These are phyloP conservation scores for Aspergillus haitiensis DNA, from an alignment of 495 filamentous ascomycete genomes.

Conservation along the genomic window DNA sequence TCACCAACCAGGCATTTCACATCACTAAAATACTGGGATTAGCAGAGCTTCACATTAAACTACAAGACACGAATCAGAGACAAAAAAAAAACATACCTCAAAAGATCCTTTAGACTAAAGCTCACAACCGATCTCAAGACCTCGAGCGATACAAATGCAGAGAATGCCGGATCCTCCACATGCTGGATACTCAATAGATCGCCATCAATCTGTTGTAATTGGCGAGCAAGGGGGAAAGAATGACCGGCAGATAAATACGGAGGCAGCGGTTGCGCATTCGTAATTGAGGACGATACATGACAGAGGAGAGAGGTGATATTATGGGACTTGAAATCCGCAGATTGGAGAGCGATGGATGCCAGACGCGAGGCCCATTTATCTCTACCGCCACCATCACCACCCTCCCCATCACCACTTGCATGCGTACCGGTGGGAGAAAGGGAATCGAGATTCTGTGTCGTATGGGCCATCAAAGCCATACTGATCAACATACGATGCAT, in stretches of 20 bases:
- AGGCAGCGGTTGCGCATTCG: constrained; percentile 49
- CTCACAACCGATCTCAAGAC: constrained; percentile 66
- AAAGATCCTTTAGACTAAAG: constrained; percentile 59
- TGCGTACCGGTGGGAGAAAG: constrained; percentile 10
- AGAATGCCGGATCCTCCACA: constrained; percentile 68
- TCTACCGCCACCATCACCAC: constrained; percentile 13
- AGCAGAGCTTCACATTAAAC: not conserved
- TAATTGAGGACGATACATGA: constrained; percentile 64
- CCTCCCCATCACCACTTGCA: constrained; percentile 12
- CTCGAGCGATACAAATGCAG: constrained; percentile 71
- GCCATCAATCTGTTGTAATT: constrained; percentile 50
- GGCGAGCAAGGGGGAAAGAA: constrained; percentile 55
- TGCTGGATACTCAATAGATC: constrained; percentile 63
- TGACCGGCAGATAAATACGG: constrained; percentile 58
- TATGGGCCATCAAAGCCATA: constrained; percentile 64
- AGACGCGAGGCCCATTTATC: constrained; percentile 32
- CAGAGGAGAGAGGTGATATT: constrained; percentile 61
- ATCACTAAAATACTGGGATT: constrained; percentile 30
- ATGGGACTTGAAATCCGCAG: constrained; percentile 58
- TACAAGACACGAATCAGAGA: not conserved
- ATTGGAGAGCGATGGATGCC: constrained; percentile 34
- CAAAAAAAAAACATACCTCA: constrained; percentile 39
- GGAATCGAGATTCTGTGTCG: constrained; percentile 30
- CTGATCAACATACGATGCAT: constrained; percentile 58
- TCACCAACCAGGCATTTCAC: constrained; percentile 71